Evolutionary conservation across 805 yeast species (phyloP), one percentile per base, ranked within the genome.

Genomic region (Ogataea allantospora): DNA sequence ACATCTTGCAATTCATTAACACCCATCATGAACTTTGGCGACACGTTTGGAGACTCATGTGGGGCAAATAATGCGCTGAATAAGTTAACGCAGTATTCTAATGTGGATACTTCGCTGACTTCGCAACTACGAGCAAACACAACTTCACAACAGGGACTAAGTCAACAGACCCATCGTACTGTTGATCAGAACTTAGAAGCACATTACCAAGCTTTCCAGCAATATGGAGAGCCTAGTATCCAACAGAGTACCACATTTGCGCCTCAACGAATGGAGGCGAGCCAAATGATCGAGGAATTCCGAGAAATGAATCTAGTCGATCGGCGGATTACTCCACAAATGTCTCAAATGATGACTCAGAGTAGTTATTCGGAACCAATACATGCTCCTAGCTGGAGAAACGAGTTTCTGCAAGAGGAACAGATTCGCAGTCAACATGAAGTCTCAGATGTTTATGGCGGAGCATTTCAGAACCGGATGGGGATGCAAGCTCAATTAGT

Each of bases 31-130:
- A 38, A 38, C 33, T 35, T 29, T 16, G 50, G 44, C 18, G 60
- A 70, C 13, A 19, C 35, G 6, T 30, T 30, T 15, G 35, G 35
- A 12, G 62, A 61, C 4, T 47, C 57, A 27, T 73, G 78, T 57
- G 71, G 75, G 16, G 72, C 71, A 3, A 55, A 67, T 4, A 71
- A 64, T 43, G 75, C 77, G 10, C 50, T 72, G 23, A 58, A 58
- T 44, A 69, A 66, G 53, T 54, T 72, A 25, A 47, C 66, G 13
- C 62, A 64, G 37, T 72, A 68, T 38, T 44, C 73, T 0, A 67
- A 65, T 38, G 39, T 66, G 24, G 76, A 71, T 46, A 60, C 48
- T 35, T 63, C 74, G 6, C 53, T 70, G 10, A 67, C 62, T 31
- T 55, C 62, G 29, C 72, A 67, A 43, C 48, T 55, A 21, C 33